Evolutionary conservation across 345 rosid species (phyloP).

Genomic region (Salix suchowensis): DNA sequence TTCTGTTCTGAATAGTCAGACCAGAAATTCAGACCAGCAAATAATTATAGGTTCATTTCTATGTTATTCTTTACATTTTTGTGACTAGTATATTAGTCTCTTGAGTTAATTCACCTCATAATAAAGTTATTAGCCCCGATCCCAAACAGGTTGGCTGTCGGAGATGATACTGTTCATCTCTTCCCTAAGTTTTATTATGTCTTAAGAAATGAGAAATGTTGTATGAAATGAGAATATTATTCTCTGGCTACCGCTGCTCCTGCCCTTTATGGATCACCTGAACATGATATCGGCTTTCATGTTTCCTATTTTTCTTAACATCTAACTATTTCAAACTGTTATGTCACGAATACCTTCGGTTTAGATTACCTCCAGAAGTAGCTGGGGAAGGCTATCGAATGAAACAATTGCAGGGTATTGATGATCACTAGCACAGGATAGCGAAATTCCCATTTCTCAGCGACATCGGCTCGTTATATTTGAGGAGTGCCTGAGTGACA

Average conservation of each 20-base stretch:
- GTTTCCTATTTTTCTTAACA: too few species aligned
- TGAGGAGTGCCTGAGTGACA: not conserved
- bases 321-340: too few species aligned
- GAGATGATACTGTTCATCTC: not conserved
- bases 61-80: not conserved
- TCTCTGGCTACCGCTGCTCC: too few species aligned
- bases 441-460: not conserved
- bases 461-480: not conserved
- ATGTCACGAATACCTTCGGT: not conserved
- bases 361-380: not conserved
- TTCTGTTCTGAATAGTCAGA: not conserved
- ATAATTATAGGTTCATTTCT: not conserved
- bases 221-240: not conserved
- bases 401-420: not conserved
- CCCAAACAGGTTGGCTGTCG: not conserved
- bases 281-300: too few species aligned
- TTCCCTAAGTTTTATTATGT: not conserved
- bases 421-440: not conserved
- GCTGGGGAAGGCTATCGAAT: not conserved
- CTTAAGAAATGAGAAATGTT: not conserved
- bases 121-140: not conserved
- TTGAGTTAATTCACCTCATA: not conserved
- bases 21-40: not conserved
- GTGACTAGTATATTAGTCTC: not conserved
- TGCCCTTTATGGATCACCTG: too few species aligned